Conservation (phyloP, 352 stramenopile species). For the Pythium biforme region DNA sequence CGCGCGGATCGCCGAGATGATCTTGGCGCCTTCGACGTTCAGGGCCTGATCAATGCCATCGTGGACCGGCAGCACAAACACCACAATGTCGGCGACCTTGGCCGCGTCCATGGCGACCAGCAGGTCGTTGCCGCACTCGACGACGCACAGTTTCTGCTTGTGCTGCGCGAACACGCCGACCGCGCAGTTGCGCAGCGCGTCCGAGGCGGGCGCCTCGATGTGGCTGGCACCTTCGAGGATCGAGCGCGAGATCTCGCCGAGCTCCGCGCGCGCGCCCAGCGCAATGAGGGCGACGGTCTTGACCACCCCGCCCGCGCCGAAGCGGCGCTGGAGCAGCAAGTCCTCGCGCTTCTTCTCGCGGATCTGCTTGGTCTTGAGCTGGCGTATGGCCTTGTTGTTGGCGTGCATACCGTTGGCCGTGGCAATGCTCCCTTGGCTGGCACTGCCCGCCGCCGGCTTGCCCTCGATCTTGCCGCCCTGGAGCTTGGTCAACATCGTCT, state of each 20-base stretch:
- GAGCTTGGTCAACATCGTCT: conserved; percentile 66
- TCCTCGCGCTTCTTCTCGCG: conserved; percentile 87
- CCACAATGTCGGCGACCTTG: conserved; percentile 84
- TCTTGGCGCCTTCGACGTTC: conserved; percentile 82
- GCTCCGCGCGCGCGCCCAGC: conserved; percentile 63
- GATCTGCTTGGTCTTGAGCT: conserved; percentile 83
- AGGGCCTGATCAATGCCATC: conserved; percentile 83
- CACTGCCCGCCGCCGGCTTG: conserved; percentile 18
- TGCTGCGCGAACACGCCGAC: conserved; percentile 72
- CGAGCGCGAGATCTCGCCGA: conserved; percentile 57
- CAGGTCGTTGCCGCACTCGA: conserved; percentile 83
- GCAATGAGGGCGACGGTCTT: conserved; percentile 88
- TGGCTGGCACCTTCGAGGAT: conserved; percentile 62
- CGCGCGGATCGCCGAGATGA: conserved; percentile 91
- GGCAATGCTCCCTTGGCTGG: not conserved
- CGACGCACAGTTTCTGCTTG: conserved; percentile 88
- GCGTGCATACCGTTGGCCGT: conserved; percentile 39
- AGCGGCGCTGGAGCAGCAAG: conserved; percentile 79
- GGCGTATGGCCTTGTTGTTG: conserved; percentile 69
- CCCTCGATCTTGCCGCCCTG: conserved; percentile 73
- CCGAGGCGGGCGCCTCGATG: conserved; percentile 52
- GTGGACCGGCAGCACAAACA: conserved; percentile 76
- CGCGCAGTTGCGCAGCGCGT: conserved; percentile 63
- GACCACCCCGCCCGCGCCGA: conserved; percentile 61
- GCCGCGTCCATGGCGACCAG: conserved; percentile 79